Evolutionary conservation across 345 rosid species (phyloP), one percentile per base, ranked within the genome.

Genomic region (Iberis pinnata): DNA sequence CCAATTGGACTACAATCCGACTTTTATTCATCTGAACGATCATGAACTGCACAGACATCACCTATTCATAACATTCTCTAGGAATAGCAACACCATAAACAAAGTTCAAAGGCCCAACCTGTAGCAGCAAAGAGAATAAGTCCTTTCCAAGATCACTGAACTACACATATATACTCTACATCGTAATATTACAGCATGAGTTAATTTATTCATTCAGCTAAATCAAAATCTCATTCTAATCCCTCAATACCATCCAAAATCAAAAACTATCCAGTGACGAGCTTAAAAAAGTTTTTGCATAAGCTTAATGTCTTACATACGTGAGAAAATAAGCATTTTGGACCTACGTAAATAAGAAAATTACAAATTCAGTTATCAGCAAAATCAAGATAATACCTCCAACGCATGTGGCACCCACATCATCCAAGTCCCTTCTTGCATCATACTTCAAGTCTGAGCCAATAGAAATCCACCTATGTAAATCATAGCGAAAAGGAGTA

Each of bases 381-480:
- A 20, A 47, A 51, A 39, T 36, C 29, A 54, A 48, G 8, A 39
- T 48, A 53, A 63, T 73, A 87, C 96, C 96, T 75, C 78, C 86
- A 57, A 84, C 40, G 72, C 70, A 74, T 49, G 79, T 39, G 43
- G 98, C 96, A 70, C 96, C 93, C 40, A 90, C 86, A 55, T 90
- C 98, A 73, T 87, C 98, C 78, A 90, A 76, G 75, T 90, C 98
- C 72, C 98, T 87, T 72, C 98, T 87, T 36, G 98, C 81, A 63
- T 90, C 98, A 40, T 70, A 87, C 68, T 90, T 90, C 50, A 90
- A 73, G 87, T 90, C 98, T 56, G 96, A 90, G 74, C 96, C 98
- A 75, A 87, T 71, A 55, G 98, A 90, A 73, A 90, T 87, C 98
- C 98, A 90, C 81, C 98, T 90, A 70, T 31, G 52, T 53, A 74